Conservation (phyloP, 108 stramenopile genomes). For the Tribonema minus region DNA sequence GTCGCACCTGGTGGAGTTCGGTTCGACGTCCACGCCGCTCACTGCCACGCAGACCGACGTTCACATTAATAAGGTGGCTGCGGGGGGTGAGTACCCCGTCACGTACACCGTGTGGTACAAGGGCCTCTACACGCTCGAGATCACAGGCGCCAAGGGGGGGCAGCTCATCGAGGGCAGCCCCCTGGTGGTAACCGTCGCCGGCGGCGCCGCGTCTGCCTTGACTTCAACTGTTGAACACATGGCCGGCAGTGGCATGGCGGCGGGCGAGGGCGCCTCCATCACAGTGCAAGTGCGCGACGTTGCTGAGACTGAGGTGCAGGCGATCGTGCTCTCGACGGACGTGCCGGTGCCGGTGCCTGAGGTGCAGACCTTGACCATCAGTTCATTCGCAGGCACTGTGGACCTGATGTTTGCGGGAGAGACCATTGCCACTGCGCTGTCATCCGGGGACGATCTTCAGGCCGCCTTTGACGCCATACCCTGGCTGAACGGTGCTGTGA, state of each 20-base stretch:
- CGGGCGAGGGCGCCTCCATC: neutral
- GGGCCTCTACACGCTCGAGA: constrained; percentile 61
- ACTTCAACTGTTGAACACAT: neutral
- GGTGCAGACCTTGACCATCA: constrained; percentile 30
- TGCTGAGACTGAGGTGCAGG: neutral
- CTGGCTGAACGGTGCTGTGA: no score
- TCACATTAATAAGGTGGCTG: constrained; percentile 17
- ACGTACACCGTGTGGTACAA: constrained; percentile 62
- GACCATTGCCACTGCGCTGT: no score
- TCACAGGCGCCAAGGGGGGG: constrained; percentile 44
- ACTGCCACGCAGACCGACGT: neutral
- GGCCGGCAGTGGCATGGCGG: neutral
- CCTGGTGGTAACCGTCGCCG: neutral
- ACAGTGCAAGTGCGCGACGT: neutral
- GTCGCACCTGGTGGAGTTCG: constrained; percentile 54
- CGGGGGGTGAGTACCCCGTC: constrained; percentile 65
- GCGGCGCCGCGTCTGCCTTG: constrained; percentile 45
- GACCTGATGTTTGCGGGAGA: no score
- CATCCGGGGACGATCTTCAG: no score
- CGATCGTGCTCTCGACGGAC: neutral
- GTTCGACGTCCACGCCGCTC: constrained; percentile 8
- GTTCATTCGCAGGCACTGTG: no score
- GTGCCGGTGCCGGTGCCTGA: no score
- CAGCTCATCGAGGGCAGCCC: constrained; percentile 57
- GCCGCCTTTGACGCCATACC: no score